A percentile compares a stretch with the other conserved stretches of the same genome.
phyloP scores from a whole-genome alignment of 2,329 filamentous ascomycete species.

The Aspergillus sp. region DNA sequence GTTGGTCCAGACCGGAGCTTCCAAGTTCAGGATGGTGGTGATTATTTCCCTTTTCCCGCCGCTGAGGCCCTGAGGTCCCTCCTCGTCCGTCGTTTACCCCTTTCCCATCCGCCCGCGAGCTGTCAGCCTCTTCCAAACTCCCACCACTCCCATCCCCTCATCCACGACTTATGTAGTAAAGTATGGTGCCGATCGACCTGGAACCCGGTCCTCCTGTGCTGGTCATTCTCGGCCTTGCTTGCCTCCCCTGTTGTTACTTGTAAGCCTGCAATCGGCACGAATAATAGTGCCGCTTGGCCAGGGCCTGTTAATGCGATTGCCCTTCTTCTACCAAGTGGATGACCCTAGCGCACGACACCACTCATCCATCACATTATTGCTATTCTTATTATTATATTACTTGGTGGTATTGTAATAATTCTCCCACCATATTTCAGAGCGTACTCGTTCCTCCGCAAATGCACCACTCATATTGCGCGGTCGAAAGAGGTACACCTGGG shows the following conservation, averaged over 20 bases:
- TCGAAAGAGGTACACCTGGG: slow-evolving; percentile 1
- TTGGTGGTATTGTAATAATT: neutral
- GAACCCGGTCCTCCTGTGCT: neutral
- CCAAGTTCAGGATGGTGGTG: neutral
- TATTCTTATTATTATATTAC: neutral
- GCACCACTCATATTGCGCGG: slow-evolving; percentile 1
- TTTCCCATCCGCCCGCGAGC: neutral
- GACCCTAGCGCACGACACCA: no score
- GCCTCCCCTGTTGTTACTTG: neutral
- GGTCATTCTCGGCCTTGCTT: neutral
- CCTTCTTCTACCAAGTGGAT: no score
- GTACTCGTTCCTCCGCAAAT: neutral
- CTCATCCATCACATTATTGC: neutral
- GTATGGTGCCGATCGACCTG: neutral
- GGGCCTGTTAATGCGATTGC: neutral
- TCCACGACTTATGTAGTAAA: neutral
- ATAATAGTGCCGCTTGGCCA: neutral
- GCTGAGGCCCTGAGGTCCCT: neutral
- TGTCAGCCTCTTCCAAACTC: neutral
- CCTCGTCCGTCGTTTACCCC: slow-evolving; percentile 2
- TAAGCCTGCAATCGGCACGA: neutral
- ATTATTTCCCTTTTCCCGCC: slow-evolving; percentile 7
- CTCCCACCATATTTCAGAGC: neutral
- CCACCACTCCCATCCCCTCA: neutral
- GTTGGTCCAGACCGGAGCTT: slow-evolving; percentile 19